Evolutionary conservation across 169 alveolate genomes (phyloP), one percentile per base, ranked within the genome.

Genomic region (Plasmodium coatneyi): DNA sequence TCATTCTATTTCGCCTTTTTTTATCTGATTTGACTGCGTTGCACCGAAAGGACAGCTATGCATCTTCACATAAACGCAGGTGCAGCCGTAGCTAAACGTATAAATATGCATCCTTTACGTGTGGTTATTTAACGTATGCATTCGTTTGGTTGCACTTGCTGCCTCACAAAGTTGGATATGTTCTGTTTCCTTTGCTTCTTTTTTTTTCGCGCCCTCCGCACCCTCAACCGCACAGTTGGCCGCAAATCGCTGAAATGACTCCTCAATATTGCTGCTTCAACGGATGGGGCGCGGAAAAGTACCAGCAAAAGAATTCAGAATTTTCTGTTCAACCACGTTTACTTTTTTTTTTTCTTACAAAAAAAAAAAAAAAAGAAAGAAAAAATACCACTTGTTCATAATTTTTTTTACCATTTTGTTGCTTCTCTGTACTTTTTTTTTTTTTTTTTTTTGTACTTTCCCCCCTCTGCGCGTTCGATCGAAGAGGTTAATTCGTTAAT

Each of bases 371-470:
- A 82, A 56, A 56, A 60, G 3, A 32, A 32, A 32, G 3, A 32
- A 32, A 32, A 32, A 28, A 49, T 66, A 84, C 70, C 22, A 83
- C 81, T 70, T 66, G 83, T 84, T 72, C 71, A 66, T 71, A 52
- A 72, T 54, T 84, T 72, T 56, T 72, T 60, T 60, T 32, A 5
- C 32, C 28, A 60, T 60, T 60, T 60, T 60, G 28, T 36, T 22
- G 19, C 39, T 66, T 32, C 76, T 39, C 14, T 71, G 9, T 28
- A 2, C 22, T 82, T 46, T 49, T 30, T 76, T 30, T 46, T 25
- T 22, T 1, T 3, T 5, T 22, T 60, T 22, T 19, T 60, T 22
- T 60, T 39, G 10, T 5, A 39, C n/a, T 41, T 46, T 80, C 32
- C n/a, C 66, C 60, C 41, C 60, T 30, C 5, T 6, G 60, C 60